A percentile compares a stretch with the other conserved stretches of the same genome.
These are phyloP conservation scores for Plasmodium fragile DNA, from an alignment of 169 alveolate genomes.

Conservation along the genomic window DNA sequence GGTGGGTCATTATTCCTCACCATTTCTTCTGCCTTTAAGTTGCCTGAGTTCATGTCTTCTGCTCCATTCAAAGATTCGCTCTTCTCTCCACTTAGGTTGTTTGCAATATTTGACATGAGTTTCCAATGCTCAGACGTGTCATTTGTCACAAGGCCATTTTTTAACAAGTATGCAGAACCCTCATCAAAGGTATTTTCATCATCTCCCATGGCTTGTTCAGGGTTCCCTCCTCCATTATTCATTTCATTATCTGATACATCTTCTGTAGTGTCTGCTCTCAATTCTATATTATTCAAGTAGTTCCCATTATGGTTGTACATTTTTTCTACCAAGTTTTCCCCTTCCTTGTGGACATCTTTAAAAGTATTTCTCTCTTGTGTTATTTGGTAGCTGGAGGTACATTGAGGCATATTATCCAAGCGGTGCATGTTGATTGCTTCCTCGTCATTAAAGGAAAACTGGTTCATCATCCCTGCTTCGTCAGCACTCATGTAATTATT, in stretches of 20 bases:
- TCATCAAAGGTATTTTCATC: neutral
- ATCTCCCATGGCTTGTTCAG: neutral
- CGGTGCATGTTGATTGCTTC: neutral
- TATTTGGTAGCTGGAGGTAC: neutral
- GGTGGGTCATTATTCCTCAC: neutral
- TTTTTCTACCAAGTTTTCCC: neutral
- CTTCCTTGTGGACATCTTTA: neutral
- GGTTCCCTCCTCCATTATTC: neutral
- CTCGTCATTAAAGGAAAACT: neutral
- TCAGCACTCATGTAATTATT: neutral
- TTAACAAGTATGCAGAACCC: neutral
- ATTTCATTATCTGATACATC: neutral
- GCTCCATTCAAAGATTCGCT: neutral
- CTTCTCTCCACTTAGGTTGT: neutral
- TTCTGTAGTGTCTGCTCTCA: conserved; percentile 1
- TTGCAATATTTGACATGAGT: neutral
- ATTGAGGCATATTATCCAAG: neutral
- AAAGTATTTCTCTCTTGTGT: neutral
- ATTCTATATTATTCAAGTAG: neutral
- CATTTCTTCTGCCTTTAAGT: neutral
- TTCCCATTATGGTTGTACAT: neutral
- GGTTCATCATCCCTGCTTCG: neutral
- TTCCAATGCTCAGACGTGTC: neutral
- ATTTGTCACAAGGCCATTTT: neutral
- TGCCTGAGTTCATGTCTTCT: neutral